Conservation (phyloP, 1,284 basidiomycete genomes). For the Prillingera fragicola region DNA sequence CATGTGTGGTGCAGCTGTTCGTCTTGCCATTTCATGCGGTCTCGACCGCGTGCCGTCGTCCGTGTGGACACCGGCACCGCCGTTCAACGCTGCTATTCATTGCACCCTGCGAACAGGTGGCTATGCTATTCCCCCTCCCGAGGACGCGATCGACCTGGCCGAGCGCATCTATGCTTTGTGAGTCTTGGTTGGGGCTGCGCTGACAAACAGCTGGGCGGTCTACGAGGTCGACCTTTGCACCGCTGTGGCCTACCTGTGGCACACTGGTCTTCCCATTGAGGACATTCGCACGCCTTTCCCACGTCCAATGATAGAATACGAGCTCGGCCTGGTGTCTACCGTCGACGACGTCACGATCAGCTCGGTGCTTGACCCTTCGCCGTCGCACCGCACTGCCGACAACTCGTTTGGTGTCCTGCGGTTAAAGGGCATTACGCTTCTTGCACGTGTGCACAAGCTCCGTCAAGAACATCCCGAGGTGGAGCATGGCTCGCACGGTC, state of each 20-base stretch:
- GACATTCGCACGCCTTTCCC: constrained; percentile 34
- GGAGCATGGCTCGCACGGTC: neutral
- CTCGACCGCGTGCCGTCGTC: constrained; percentile 24
- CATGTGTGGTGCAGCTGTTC: constrained; percentile 20
- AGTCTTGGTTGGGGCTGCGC: neutral
- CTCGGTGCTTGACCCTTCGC: constrained; percentile 11
- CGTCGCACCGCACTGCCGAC: constrained; percentile 4
- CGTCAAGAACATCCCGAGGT: constrained; percentile 20
- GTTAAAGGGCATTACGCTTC: constrained; percentile 23
- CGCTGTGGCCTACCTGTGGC: constrained; percentile 30
- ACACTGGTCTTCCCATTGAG: constrained; percentile 24
- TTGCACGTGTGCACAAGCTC: constrained; percentile 17
- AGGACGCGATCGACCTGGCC: constrained; percentile 22
- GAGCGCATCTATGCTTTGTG: constrained; percentile 32
- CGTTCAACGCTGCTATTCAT: constrained; percentile 18
- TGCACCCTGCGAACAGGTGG: constrained; percentile 22
- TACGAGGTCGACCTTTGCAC: constrained; percentile 32
- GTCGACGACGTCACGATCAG: constrained; percentile 21
- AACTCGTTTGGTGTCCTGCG: constrained; percentile 20
- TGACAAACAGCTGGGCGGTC: constrained; percentile 29
- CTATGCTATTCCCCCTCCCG: constrained; percentile 17
- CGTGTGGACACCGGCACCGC: constrained; percentile 14
- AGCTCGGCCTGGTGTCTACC: constrained; percentile 19
- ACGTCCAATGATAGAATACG: constrained; percentile 26
- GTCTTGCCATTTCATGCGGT: constrained; percentile 27